Evolutionary conservation across 352 stramenopile species (phyloP), one percentile per base, ranked within the genome.

Genomic region (Peronospora tabacina): DNA sequence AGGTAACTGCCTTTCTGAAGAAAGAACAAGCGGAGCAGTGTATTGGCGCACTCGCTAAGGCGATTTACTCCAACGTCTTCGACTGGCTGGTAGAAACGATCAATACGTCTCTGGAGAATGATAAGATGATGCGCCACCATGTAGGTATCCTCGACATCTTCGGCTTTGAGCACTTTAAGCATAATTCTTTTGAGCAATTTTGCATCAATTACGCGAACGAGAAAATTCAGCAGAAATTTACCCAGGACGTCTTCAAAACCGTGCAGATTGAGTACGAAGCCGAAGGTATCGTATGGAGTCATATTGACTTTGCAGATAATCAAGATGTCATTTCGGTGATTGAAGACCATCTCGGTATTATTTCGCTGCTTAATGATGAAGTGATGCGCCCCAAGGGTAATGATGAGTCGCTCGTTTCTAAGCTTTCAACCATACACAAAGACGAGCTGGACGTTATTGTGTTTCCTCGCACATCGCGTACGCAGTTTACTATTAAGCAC

Each of bases 51-150:
- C 75, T 99, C 17, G 87, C 94, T 0, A 98, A 98, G 71, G 76
- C 95, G 33, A 87, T 97, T 34, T 99, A 98, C 65, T 94, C 86
- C 2, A 95, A 92, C 51, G 55, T 98, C 9, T 99, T 99, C 57
- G 72, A 97, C 49, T 98, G 94, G 94, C 68, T 99, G 12, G 94
- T 99, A 30, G 69, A 82, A 29, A 77, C 63, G 20, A 88, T 93
- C 58, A 93, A 93, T 45, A 61, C 52, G 8, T 95, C 82, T 12
- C 57, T 92, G 5, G 66, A 79, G 13, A 75, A 81, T 34, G 76
- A 88, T 46, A 61, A 44, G 15, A 58, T 67, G 10, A 82, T 78
- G 61, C 47, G 47, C 44, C 55, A 87, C 17, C 70, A 87, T 38
- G 71, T 97, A 13, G 89, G 90, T 7, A 90, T 97, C 45, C 72